A percentile compares a stretch with the other conserved stretches of the same genome.
Evolutionary conservation across 2,329 filamentous ascomycete genomes (phyloP).

Genomic region (Fusarium staphyleae): DNA sequence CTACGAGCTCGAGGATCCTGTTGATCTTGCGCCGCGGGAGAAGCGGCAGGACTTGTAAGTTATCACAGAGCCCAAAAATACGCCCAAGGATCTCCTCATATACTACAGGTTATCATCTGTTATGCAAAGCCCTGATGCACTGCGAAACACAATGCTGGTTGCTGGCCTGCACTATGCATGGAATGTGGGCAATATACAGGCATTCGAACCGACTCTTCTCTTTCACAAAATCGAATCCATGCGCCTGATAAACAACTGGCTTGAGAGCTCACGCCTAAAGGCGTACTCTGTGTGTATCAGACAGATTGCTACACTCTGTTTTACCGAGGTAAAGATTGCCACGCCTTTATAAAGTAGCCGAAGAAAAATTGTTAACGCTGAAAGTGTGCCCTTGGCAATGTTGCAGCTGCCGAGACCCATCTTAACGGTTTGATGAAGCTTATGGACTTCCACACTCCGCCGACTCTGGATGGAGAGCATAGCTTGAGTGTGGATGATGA

Average conservation of each 20-base stretch:
- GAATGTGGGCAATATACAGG: constrained; percentile 20
- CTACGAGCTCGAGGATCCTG: constrained; percentile 3
- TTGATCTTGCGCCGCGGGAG: constrained; percentile 6
- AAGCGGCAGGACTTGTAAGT: constrained; percentile 9
- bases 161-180: constrained; percentile 34
- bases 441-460: constrained; percentile 30
- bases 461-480: rapidly evolving
- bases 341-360: background rate
- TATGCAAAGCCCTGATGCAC: constrained; percentile 18
- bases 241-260: constrained; percentile 19
- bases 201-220: constrained; percentile 28
- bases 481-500: constrained; percentile 22
- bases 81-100: background rate
- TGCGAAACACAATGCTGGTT: constrained; percentile 31
- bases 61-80: background rate
- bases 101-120: constrained; percentile 15
- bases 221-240: constrained; percentile 36
- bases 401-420: constrained; percentile 26
- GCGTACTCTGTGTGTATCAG: constrained; percentile 13
- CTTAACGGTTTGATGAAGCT: constrained; percentile 29
- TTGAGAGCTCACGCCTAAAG: background rate
- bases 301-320: constrained; percentile 30
- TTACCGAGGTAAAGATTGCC: constrained; percentile 22
- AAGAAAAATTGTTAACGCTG: background rate
- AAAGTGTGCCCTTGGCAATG: constrained; percentile 30